Conservation (phyloP, 805 yeast genomes). For the Ogataea paradorogensis region DNA sequence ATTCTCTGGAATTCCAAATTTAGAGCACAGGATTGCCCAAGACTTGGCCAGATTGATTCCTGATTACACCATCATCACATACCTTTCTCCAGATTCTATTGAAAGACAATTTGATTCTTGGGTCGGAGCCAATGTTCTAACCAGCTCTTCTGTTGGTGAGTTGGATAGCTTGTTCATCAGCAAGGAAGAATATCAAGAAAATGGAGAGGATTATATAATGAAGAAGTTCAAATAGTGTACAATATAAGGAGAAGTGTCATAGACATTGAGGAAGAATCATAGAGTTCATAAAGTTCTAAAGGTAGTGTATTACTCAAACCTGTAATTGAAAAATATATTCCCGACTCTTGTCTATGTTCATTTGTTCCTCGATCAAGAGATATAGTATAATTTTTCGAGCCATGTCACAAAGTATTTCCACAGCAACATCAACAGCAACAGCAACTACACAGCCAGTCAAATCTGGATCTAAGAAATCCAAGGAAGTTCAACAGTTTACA, state of each 20-base stretch:
- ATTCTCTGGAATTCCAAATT: conserved; percentile 51
- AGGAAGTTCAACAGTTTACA: conserved; percentile 57
- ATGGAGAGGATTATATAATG: conserved; percentile 47
- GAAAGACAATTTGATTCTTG: conserved; percentile 62
- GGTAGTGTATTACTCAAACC: conserved; percentile 7
- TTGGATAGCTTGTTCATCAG: conserved; percentile 59
- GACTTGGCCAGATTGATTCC: conserved; percentile 58
- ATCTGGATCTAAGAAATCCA: conserved; percentile 34
- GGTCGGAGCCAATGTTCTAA: conserved; percentile 72
- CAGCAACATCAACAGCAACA: conserved; percentile 1
- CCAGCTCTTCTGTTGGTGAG: conserved; percentile 48
- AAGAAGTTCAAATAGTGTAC: conserved; percentile 41
- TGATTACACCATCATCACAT: conserved; percentile 41
- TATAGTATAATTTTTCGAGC: conserved; percentile 7
- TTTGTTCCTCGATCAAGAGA: conserved; percentile 12
- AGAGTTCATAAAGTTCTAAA: background rate
- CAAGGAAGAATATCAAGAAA: conserved; percentile 62
- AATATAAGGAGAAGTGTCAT: background rate
- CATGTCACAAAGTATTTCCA: conserved; percentile 10
- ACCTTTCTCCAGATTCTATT: conserved; percentile 37
- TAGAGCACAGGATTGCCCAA: conserved; percentile 51
- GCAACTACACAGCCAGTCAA: conserved; percentile 1
- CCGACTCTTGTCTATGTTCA: conserved; percentile 6
- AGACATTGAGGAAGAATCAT: no score
- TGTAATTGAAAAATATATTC: conserved; percentile 4